These are phyloP conservation scores for Kodamaea fungicola DNA, from an alignment of 1,139 yeast genomes.

Conservation along the genomic window DNA sequence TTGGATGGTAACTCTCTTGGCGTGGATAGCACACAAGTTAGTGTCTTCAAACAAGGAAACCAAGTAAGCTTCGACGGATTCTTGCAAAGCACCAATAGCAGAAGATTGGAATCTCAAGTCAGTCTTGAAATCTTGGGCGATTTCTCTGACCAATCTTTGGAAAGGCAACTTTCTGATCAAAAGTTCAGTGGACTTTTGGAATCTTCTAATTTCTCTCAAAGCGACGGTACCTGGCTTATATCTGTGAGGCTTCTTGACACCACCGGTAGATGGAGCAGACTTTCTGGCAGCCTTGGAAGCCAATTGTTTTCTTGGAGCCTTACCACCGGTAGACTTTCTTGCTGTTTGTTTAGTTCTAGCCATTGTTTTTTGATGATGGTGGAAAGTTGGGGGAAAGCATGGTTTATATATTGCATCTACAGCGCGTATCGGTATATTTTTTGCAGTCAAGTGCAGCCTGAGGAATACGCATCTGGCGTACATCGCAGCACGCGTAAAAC, in stretches of 20 bases:
- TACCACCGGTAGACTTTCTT: conserved; percentile 99
- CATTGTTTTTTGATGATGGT: conserved; percentile 60
- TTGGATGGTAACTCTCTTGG: conserved; percentile 98
- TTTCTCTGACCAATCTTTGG: conserved; percentile 98
- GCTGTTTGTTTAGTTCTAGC: conserved; percentile 99
- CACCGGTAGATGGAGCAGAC: conserved; percentile 97
- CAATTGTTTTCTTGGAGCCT: conserved; percentile 98
- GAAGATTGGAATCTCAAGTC: conserved; percentile 98
- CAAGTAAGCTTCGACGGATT: conserved; percentile 97
- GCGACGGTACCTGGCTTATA: conserved; percentile 99
- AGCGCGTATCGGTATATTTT: conserved; percentile 56
- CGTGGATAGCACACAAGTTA: conserved; percentile 98
- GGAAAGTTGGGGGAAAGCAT: no score
- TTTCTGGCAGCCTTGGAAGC: conserved; percentile 99
- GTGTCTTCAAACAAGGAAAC: conserved; percentile 90
- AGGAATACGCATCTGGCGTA: not conserved
- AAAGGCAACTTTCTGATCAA: conserved; percentile 96
- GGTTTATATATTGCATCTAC: no score
- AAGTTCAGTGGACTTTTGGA: conserved; percentile 96
- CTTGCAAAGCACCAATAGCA: conserved; percentile 98
- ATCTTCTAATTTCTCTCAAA: conserved; percentile 98
- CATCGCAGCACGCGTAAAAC: not conserved
- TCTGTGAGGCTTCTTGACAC: conserved; percentile 99
- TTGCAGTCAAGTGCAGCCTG: conserved; percentile 27
- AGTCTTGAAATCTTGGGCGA: conserved; percentile 97